These are phyloP conservation scores for Alternaria gaisen DNA, from an alignment of 2,329 filamentous ascomycete genomes.

Conservation along the genomic window DNA sequence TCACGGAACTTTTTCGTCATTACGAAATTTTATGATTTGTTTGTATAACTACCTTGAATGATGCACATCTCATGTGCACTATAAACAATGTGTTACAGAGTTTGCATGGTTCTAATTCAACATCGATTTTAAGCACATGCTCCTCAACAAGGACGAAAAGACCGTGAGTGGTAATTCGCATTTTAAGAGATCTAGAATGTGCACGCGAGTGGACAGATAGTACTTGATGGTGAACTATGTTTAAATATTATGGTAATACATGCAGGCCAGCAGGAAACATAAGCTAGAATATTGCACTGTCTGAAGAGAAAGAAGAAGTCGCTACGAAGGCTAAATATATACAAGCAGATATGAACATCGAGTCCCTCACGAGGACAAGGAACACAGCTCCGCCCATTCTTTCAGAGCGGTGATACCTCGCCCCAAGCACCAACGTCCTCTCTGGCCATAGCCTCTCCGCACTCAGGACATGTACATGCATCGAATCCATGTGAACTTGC, in stretches of 20 bases:
- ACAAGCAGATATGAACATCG: neutral
- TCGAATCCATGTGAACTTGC: constrained; percentile 28
- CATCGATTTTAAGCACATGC: neutral
- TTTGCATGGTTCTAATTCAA: neutral
- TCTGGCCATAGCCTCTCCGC: constrained; percentile 33
- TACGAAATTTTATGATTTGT: neutral
- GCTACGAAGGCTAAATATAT: constrained; percentile 4
- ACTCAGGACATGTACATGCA: constrained; percentile 42
- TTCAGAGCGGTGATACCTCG: constrained; percentile 16
- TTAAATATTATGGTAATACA: constrained; percentile 2
- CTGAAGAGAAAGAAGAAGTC: neutral
- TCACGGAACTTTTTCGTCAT: neutral
- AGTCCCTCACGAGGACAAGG: neutral
- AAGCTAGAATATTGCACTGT: neutral
- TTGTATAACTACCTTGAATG: neutral
- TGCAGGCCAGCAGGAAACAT: neutral
- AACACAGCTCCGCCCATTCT: neutral
- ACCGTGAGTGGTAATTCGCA: neutral
- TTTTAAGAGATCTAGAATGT: neutral
- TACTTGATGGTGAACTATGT: neutral
- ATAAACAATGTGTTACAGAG: neutral
- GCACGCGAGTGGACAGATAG: neutral
- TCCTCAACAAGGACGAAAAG: neutral
- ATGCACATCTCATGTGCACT: neutral
- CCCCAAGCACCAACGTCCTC: constrained; percentile 39